Evolutionary conservation across 2,329 filamentous ascomycete species (phyloP).

Genomic region (Coniochaeta sp.): DNA sequence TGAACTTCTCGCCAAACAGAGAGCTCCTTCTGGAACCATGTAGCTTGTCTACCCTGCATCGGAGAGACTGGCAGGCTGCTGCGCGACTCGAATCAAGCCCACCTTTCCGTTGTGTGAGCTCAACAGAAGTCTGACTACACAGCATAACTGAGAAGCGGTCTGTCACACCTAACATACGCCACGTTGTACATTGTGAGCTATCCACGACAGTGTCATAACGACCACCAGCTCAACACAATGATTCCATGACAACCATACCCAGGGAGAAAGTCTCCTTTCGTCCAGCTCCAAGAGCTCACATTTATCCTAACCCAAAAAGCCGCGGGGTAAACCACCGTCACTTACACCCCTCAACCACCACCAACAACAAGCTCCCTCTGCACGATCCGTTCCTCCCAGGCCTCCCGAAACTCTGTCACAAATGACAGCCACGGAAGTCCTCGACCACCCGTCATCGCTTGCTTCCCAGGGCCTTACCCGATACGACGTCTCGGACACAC

Average conservation of each 20-base stretch:
- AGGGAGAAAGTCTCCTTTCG: too few species aligned
- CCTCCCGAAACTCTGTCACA: background rate
- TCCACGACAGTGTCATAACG: too few species aligned
- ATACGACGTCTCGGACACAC: background rate
- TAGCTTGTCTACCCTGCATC: background rate
- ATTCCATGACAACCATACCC: too few species aligned
- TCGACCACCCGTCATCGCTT: background rate
- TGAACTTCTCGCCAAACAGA: too few species aligned
- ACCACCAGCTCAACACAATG: too few species aligned
- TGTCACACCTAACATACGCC: too few species aligned
- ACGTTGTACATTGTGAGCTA: too few species aligned
- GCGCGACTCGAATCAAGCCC: background rate
- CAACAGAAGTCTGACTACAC: background rate
- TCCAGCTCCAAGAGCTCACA: too few species aligned
- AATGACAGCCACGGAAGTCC: background rate
- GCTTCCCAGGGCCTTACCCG: background rate
- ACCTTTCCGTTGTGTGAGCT: background rate
- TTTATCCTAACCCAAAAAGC: too few species aligned
- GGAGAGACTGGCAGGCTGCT: background rate
- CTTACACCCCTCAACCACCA: background rate
- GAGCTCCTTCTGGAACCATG: too few species aligned
- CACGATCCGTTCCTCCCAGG: too few species aligned
- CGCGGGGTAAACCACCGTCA: background rate
- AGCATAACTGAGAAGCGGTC: background rate
- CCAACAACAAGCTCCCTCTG: background rate